Percentiles rank a stretch among this genome's conserved stretches.
Conservation (phyloP, 2,329 filamentous ascomycete genomes). For the Ophiostoma tasmaniense region DNA sequence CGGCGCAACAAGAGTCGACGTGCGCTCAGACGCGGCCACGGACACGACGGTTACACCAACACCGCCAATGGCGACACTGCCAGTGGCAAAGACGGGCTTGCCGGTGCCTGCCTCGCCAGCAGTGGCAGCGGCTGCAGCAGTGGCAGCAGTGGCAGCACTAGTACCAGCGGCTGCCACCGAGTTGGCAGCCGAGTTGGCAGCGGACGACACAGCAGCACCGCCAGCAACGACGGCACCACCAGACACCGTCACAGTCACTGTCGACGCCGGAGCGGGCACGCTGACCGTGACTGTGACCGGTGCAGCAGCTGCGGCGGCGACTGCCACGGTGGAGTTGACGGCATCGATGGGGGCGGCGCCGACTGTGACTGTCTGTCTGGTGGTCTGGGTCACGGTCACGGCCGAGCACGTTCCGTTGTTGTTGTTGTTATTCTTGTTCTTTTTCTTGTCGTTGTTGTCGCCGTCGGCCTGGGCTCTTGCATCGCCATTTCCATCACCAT, state of each 20-base stretch:
- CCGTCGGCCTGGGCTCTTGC: neutral
- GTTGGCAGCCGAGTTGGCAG: neutral
- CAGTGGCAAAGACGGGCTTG: neutral
- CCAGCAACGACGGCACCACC: neutral
- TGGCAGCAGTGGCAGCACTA: neutral
- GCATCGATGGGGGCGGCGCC: constrained; percentile 1
- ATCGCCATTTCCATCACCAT: constrained; percentile 9
- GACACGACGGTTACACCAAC: constrained; percentile 21
- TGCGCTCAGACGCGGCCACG: constrained; percentile 16
- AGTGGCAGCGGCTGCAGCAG: neutral
- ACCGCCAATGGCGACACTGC: constrained; percentile 12
- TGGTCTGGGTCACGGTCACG: constrained; percentile 3
- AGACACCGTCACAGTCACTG: neutral
- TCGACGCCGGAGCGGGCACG: neutral
- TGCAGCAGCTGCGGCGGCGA: neutral
- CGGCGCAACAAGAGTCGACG: constrained; percentile 9
- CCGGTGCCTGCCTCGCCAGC: neutral
- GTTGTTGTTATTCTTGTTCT: neutral
- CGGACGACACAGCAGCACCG: neutral
- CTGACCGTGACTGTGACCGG: neutral
- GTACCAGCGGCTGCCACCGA: neutral
- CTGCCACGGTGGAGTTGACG: neutral
- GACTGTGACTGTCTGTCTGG: neutral
- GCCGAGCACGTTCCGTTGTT: constrained; percentile 3
- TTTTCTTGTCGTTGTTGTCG: neutral